Percentiles rank a stretch among this genome's conserved stretches.
Evolutionary conservation across 371 early-diverging fungal species (phyloP).

Genomic region (Apophysomyces variabilis): DNA sequence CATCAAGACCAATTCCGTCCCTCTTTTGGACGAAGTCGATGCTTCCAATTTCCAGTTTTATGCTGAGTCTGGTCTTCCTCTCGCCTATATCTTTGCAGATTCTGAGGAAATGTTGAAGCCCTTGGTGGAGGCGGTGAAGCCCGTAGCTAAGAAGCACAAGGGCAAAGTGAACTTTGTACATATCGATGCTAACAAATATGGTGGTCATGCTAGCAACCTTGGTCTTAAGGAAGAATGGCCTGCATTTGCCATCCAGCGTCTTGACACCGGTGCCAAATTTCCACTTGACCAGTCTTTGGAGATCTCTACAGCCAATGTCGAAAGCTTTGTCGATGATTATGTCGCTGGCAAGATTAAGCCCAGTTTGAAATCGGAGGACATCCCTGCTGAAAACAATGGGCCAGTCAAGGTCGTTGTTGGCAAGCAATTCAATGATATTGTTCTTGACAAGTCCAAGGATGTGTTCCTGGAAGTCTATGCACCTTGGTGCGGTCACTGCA

Average conservation of each 20-base stretch:
- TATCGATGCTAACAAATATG: conserved; percentile 86
- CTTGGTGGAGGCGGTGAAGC: conserved; percentile 59
- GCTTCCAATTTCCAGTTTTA: conserved; percentile 86
- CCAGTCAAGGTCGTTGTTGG: conserved; percentile 92
- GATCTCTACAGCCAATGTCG: conserved; percentile 61
- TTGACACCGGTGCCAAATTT: conserved; percentile 74
- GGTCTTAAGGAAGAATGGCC: conserved; percentile 90
- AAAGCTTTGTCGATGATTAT: conserved; percentile 69
- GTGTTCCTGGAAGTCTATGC: conserved; percentile 95
- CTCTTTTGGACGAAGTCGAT: conserved; percentile 88
- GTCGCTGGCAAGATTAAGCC: conserved; percentile 76
- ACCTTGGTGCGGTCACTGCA: conserved; percentile 96
- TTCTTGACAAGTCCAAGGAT: conserved; percentile 86
- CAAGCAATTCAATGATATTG: conserved; percentile 76
- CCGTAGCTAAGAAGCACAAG: conserved; percentile 84
- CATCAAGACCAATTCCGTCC: conserved; percentile 77
- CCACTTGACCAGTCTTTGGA: conserved; percentile 76
- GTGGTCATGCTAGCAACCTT: conserved; percentile 82
- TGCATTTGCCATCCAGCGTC: conserved; percentile 87
- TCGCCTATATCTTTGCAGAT: conserved; percentile 87
- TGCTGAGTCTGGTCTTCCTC: conserved; percentile 82
- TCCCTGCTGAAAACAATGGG: conserved; percentile 85
- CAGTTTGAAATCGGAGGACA: conserved; percentile 80
- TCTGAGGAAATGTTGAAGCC: conserved; percentile 61
- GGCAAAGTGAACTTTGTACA: conserved; percentile 87